Percentiles rank a stretch among this genome's conserved stretches.
phyloP scores from a whole-genome alignment of 2,329 filamentous ascomycete species.

The Calonectria montana region DNA sequence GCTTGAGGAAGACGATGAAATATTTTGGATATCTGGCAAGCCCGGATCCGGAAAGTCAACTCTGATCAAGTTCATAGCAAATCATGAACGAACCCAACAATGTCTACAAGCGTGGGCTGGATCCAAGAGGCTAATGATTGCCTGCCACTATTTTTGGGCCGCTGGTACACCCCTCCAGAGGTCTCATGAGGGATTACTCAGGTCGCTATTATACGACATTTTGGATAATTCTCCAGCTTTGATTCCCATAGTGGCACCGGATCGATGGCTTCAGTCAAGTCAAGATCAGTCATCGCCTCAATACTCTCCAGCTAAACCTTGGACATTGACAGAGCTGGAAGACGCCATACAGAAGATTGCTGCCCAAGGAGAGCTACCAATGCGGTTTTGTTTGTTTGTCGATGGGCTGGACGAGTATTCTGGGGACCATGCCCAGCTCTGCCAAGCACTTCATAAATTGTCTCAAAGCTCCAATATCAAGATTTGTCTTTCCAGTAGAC shows the following conservation, averaged over 20 bases:
- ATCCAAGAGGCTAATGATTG: slow-evolving; percentile 3
- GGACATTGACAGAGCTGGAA: slow-evolving; percentile 13
- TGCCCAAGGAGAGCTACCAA: not conserved
- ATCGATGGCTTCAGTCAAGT: slow-evolving; percentile 5
- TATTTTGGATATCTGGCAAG: slow-evolving; percentile 49
- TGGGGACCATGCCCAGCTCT: slow-evolving; percentile 22
- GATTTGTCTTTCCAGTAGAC: slow-evolving; percentile 30
- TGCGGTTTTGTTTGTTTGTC: slow-evolving; percentile 30
- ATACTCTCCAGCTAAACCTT: not conserved
- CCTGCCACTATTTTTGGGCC: slow-evolving; percentile 28
- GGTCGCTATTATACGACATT: slow-evolving; percentile 28
- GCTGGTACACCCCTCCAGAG: slow-evolving; percentile 25
- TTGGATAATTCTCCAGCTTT: slow-evolving; percentile 9
- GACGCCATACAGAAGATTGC: not conserved
- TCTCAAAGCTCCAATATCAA: slow-evolving; percentile 18
- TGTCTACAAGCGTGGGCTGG: not conserved
- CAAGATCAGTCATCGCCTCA: not conserved
- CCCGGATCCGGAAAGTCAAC: slow-evolving; percentile 44
- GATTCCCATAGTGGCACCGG: not conserved
- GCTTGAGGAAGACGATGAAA: slow-evolving; percentile 24
- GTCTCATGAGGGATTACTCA: slow-evolving; percentile 16
- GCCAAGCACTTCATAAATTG: slow-evolving; percentile 11
- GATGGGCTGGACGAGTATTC: slow-evolving; percentile 34
- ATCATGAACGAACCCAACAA: not conserved
- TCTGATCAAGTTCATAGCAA: slow-evolving; percentile 21